Conservation (phyloP, 306 rosid genomes). For the Quercus bicolor region DNA sequence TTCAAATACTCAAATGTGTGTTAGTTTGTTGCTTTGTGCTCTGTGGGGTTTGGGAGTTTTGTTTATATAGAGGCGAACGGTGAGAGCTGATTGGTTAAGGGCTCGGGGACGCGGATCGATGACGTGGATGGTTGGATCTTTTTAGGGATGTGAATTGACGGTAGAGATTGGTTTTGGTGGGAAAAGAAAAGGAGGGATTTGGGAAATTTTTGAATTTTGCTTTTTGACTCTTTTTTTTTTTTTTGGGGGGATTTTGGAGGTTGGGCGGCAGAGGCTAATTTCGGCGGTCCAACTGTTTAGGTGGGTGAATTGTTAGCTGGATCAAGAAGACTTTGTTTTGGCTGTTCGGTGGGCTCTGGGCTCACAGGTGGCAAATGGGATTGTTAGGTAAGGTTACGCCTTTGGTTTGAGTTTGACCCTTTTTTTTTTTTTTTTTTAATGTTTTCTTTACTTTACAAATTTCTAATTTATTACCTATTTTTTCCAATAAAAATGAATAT, state of each 20-base stretch:
- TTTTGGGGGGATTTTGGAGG: not conserved
- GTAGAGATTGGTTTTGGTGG: not conserved
- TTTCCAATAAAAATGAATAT: no score
- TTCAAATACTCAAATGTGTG: no score
- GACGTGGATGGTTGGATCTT: slow-evolving; percentile 14
- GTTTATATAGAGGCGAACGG: slow-evolving; percentile 12
- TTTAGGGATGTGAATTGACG: not conserved
- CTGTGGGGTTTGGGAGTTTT: not conserved
- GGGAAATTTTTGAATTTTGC: no score
- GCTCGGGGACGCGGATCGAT: slow-evolving; percentile 21
- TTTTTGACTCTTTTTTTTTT: not conserved
- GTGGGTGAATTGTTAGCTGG: not conserved
- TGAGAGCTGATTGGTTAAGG: slow-evolving; percentile 22
- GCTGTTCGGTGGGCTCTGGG: not conserved
- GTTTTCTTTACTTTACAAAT: no score
- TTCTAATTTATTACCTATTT: no score
- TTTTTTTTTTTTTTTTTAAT: no score
- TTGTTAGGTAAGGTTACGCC: not conserved
- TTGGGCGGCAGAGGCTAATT: not conserved
- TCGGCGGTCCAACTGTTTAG: not conserved
- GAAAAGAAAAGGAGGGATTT: not conserved
- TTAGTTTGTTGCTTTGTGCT: no score
- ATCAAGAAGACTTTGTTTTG: no score
- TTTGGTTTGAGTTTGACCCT: no score
- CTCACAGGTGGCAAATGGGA: not conserved